Conservation (phyloP, 2,329 filamentous ascomycete genomes). For the Curvularia verruculosa region DNA sequence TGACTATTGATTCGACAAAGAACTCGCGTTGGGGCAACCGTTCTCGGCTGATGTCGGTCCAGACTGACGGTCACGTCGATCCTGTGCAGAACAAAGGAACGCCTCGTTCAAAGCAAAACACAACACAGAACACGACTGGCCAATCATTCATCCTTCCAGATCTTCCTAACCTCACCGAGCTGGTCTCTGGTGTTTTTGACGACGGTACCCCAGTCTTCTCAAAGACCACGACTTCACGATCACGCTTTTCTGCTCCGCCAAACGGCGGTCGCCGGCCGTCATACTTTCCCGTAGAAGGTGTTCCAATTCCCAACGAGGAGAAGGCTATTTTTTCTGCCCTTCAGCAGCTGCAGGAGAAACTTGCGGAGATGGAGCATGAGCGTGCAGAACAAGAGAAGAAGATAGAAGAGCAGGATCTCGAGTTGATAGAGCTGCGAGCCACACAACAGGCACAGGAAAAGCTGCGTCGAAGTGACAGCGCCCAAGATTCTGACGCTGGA, state of each 20-base stretch:
- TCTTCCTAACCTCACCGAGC: constrained; percentile 65
- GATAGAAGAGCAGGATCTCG: constrained; percentile 59
- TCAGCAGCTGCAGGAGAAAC: constrained; percentile 63
- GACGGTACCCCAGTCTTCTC: constrained; percentile 64
- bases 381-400: constrained; percentile 58
- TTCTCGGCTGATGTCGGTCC: constrained; percentile 51
- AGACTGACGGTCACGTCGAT: constrained; percentile 38
- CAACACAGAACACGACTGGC: constrained; percentile 57
- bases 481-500: constrained; percentile 55
- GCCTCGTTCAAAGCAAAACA: constrained; percentile 46
- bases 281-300: constrained; percentile 58
- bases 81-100: constrained; percentile 28
- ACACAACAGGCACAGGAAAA: constrained; percentile 53
- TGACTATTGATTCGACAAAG: constrained; percentile 49
- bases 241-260: constrained; percentile 60
- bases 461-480: constrained; percentile 54
- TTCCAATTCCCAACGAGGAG: constrained; percentile 66
- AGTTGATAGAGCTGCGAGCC: constrained; percentile 58
- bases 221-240: constrained; percentile 57
- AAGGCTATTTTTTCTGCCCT: constrained; percentile 68
- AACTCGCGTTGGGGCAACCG: constrained; percentile 63
- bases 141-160: constrained; percentile 68
- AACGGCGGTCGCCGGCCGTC: constrained; percentile 37
- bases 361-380: constrained; percentile 62
- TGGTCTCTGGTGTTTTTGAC: constrained; percentile 64